phyloP scores from a whole-genome alignment of 1,139 yeast genomes.

The Debaryomyces sp. region DNA sequence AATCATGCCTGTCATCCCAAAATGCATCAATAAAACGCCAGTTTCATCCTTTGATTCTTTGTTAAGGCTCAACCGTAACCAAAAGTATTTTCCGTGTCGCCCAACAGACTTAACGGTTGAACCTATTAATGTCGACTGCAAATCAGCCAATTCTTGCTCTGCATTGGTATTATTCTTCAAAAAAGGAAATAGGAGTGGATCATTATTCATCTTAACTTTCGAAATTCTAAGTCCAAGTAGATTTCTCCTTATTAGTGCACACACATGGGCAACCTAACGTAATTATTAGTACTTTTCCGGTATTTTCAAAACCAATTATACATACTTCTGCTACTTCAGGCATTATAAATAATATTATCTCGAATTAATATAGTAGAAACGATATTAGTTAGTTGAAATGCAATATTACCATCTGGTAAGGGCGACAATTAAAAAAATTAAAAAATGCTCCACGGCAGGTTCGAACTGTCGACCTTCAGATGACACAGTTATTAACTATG shows the following conservation, averaged over 20 bases:
- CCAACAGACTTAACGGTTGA: conserved; percentile 47
- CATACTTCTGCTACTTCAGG: conserved; percentile 36
- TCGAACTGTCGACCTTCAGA: conserved; percentile 60
- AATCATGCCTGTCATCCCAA: conserved; percentile 74
- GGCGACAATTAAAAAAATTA: conserved; percentile 11
- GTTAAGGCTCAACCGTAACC: conserved; percentile 41
- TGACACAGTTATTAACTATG: conserved; percentile 39
- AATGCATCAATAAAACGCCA: conserved; percentile 54
- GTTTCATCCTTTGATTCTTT: conserved; percentile 11
- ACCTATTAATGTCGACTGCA: conserved; percentile 27
- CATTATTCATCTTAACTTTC: conserved; percentile 36
- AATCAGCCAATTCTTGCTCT: conserved; percentile 25
- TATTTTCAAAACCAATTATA: background rate
- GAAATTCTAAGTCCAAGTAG: conserved; percentile 44
- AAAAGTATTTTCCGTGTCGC: conserved; percentile 67
- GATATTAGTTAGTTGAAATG: background rate
- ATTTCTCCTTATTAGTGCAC: conserved; percentile 50
- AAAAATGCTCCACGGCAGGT: conserved; percentile 53
- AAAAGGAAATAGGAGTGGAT: conserved; percentile 40
- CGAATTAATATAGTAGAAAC: background rate
- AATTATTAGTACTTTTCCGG: conserved; percentile 12
- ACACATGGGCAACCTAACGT: conserved; percentile 55
- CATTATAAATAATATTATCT: conserved; percentile 16
- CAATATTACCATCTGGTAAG: too few species aligned
- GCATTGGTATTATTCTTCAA: conserved; percentile 34